phyloP scores from a whole-genome alignment of 441 rosid species.

The Euphorbia celastroides region DNA sequence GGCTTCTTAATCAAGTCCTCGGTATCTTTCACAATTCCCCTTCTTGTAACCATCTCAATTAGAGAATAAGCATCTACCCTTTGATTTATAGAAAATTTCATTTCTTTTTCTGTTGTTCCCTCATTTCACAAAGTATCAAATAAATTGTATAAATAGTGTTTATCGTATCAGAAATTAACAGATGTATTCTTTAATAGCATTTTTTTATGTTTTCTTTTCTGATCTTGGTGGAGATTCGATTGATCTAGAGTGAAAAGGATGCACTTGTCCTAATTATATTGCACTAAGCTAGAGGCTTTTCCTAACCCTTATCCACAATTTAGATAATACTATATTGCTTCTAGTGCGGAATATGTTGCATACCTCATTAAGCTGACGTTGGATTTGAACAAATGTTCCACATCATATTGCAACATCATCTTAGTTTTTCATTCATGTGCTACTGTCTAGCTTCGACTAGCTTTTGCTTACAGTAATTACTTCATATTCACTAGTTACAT shows the following conservation, averaged over 20 bases:
- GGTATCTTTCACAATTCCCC: background rate
- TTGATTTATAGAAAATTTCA: background rate
- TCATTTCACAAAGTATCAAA: background rate
- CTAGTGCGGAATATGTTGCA: background rate
- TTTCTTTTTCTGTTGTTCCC: background rate
- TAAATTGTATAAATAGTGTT: background rate
- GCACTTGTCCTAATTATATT: background rate
- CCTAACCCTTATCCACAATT: background rate
- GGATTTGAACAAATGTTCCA: background rate
- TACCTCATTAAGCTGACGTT: background rate
- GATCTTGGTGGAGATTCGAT: background rate
- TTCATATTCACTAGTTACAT: too few relatives aligned
- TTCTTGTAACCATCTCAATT: background rate
- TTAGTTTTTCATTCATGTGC: background rate
- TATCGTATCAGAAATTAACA: background rate
- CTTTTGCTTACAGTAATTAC: too few relatives aligned
- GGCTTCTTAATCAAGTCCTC: conserved; percentile 4
- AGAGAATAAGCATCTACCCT: background rate
- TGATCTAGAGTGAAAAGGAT: background rate
- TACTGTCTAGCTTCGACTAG: background rate
- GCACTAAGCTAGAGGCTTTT: background rate
- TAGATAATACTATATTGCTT: background rate
- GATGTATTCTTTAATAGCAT: background rate
- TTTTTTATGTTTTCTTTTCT: background rate
- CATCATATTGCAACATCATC: background rate